Conservation (phyloP, 768 basidiomycete species). For the Cystofilobasidium capitatum region DNA sequence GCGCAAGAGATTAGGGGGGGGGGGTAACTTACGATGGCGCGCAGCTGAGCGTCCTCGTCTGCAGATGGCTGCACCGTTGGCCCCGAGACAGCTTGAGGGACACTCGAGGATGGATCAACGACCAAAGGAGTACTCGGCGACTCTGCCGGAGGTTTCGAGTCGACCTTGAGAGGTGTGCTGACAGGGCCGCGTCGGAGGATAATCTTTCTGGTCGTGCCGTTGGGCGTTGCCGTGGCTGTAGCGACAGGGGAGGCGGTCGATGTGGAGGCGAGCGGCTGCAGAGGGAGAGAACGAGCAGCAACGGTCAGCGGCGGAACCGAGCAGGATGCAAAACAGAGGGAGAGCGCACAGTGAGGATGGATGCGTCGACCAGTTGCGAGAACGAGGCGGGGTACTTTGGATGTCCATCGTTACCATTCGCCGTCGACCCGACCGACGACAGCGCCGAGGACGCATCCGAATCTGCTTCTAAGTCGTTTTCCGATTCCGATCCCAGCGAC, state of each 20-base stretch:
- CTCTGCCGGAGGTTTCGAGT: no score
- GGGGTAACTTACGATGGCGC: background rate
- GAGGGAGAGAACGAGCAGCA: background rate
- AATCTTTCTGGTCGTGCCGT: no score
- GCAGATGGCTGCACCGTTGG: background rate
- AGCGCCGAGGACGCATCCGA: background rate
- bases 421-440: background rate
- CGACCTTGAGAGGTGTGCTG: no score
- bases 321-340: background rate
- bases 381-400: background rate
- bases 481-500: background rate
- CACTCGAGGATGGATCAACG: background rate
- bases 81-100: background rate
- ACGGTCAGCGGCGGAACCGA: background rate
- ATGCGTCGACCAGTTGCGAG: background rate
- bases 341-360: background rate
- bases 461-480: background rate
- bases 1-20: background rate
- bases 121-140: background rate
- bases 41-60: conserved; percentile 8
- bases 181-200: no score
- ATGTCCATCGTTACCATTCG: background rate
- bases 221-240: background rate
- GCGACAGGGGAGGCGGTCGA: background rate
- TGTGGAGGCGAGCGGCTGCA: background rate